These are phyloP conservation scores for Bidens hawaiensis DNA, from an alignment of 140 eudicot genomes.

Conservation along the genomic window DNA sequence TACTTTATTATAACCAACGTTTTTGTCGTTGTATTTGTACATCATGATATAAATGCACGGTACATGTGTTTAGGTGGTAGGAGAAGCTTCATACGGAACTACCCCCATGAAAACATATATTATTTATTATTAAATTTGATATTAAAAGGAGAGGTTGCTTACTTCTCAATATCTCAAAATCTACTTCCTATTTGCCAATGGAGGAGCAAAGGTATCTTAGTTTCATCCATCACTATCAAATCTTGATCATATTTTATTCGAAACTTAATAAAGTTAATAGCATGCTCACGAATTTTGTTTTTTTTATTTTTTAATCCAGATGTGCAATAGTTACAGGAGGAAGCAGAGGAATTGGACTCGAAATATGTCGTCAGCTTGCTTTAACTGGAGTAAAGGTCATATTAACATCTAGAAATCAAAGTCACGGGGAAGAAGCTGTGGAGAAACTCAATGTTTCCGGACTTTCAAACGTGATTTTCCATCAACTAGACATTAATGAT, in stretches of 20 bases:
- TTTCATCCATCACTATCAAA: not conserved
- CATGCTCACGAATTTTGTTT: not conserved
- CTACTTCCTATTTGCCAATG: not conserved
- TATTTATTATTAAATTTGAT: too few relatives aligned
- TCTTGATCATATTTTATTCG: too few relatives aligned
- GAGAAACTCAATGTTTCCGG: not conserved
- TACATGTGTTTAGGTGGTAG: too few relatives aligned
- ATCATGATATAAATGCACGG: too few relatives aligned
- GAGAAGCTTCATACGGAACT: not conserved
- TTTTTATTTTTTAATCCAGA: not conserved
- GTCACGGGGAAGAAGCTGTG: not conserved
- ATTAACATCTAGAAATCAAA: constrained; percentile 5
- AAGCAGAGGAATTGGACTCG: not conserved
- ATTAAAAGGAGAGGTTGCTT: not conserved
- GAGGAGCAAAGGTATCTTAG: not conserved
- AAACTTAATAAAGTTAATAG: too few relatives aligned
- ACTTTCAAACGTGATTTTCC: not conserved
- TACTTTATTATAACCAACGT: too few relatives aligned
- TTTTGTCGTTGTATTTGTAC: too few relatives aligned
- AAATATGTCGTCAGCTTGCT: constrained; percentile 5
- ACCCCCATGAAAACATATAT: not conserved
- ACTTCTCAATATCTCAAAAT: not conserved
- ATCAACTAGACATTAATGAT: not conserved
- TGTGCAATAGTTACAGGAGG: not conserved
- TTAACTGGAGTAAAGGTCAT: not conserved